These are phyloP conservation scores for Mycena haematopus DNA, from an alignment of 768 basidiomycete species.

Conservation along the genomic window DNA sequence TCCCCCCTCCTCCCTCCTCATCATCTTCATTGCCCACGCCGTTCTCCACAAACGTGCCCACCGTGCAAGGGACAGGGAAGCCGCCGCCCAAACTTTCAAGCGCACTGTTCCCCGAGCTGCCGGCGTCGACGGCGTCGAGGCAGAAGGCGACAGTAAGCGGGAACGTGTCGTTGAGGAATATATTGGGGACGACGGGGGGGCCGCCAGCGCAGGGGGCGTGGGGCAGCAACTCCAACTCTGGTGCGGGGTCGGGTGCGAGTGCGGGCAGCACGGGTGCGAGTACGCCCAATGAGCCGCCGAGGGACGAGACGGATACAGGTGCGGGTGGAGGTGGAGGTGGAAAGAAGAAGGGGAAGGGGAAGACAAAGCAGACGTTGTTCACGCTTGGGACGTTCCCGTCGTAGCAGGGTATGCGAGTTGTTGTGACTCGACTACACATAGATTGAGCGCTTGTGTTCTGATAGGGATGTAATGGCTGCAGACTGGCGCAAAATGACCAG, in stretches of 20 bases:
- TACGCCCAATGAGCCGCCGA: conserved; percentile 12
- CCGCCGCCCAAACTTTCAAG: conserved; percentile 55
- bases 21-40: conserved; percentile 17
- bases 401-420: not conserved
- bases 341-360: conserved; percentile 81
- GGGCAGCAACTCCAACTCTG: conserved; percentile 34
- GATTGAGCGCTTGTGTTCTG: too few species aligned
- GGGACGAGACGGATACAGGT: conserved; percentile 16
- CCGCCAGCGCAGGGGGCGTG: conserved; percentile 45
- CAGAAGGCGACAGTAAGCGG: conserved; percentile 59
- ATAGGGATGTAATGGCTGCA: too few species aligned
- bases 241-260: conserved; percentile 1
- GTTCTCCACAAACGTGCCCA: conserved; percentile 19
- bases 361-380: conserved; percentile 87
- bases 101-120: conserved; percentile 74
- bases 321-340: conserved; percentile 49
- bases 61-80: conserved; percentile 15
- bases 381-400: conserved; percentile 60
- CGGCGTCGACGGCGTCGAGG: conserved; percentile 47
- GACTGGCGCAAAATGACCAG: too few species aligned
- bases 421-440: too few species aligned
- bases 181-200: conserved; percentile 57
- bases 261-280: conserved; percentile 9
- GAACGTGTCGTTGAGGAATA: conserved; percentile 71
- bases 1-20: conserved; percentile 26